These are phyloP conservation scores for Helichrysum umbraculigerum DNA, from an alignment of 129 eudicot genomes.

Conservation along the genomic window DNA sequence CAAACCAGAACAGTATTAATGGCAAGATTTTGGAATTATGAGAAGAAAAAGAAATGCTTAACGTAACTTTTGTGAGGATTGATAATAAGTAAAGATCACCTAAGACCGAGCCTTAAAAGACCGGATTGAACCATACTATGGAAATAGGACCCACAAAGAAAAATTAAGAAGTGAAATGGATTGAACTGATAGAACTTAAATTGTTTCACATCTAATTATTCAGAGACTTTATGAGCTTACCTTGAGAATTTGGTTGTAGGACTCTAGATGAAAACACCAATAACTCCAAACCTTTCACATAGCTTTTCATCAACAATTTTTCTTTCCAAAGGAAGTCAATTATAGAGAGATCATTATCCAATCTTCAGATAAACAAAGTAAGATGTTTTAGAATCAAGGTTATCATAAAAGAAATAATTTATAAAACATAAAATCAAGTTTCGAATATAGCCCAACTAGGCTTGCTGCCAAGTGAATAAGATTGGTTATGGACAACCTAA, in stretches of 20 bases:
- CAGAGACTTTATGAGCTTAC: conserved; percentile 37
- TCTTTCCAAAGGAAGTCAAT: conserved; percentile 40
- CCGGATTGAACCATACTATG: too few species aligned
- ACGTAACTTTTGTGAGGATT: too few species aligned
- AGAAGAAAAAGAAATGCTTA: too few species aligned
- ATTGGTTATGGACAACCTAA: not conserved
- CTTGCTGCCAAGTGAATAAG: too few species aligned
- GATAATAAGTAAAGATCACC: too few species aligned
- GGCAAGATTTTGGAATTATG: too few species aligned
- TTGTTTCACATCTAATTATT: not conserved
- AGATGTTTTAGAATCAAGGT: conserved; percentile 5
- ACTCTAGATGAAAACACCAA: conserved; percentile 53
- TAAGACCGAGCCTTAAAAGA: too few species aligned
- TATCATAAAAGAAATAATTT: conserved; percentile 4
- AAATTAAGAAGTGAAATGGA: not conserved
- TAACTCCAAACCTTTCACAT: conserved; percentile 51
- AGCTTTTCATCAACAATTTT: conserved; percentile 47
- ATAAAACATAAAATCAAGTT: not conserved
- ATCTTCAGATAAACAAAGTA: conserved; percentile 30
- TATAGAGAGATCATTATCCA: conserved; percentile 30
- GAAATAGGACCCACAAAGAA: not conserved
- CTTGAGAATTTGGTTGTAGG: conserved; percentile 40
- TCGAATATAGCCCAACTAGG: not conserved
- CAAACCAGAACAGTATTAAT: too few species aligned
- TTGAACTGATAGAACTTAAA: not conserved